Base-by-base conservation (phyloP, 495 filamentous ascomycete species). In the Chaetomidium leptoderma region DNA sequence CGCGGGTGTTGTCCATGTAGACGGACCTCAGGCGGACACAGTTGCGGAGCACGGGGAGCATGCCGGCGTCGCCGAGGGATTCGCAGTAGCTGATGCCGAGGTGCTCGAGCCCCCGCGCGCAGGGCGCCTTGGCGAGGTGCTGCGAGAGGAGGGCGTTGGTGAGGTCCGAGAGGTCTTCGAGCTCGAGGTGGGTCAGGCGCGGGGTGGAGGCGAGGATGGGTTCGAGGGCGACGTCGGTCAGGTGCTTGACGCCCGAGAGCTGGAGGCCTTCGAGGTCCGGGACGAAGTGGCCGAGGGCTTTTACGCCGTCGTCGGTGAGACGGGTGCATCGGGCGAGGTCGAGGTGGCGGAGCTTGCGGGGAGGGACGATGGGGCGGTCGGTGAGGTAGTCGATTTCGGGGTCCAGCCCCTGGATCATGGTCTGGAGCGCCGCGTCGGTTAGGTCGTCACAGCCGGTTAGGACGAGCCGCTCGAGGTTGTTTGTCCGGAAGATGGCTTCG, bases 1-100 rank as follows among this genome's bases (percentile, higher is more conserved):
- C 81, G 45, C 89, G 85, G 2, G 93, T 98, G 69, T 97, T 97
- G 71, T 98, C 93, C 84, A 97, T 89, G 43, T 90, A 89, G 13
- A 95, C 78, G 46, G 77, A 88, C 39, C 74, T 72, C 14, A 97
- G 79, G 17, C 74, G 77, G 1, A 78, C 75, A 69, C 91, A 96
- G 46, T 75, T 77, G 64, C 90, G 88, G 61, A 98, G 76, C 16
- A 98, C 75, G 19, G 84, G 88, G 0, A 96, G 76, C 84, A 97
- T 88, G 44, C 95, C 93, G 0, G 74, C 71, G 69, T 98, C 95
- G 10, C 90, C 86, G 0, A 98, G 68, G 42, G 78, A 83, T 66
- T 95, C 93, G 66, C 93, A 98, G 63, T 88, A 95, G 67, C 89
- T 90, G 72, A 97, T 81, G 53, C 88, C 89, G 35, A 98, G 82